Evolutionary conservation across 495 filamentous ascomycete species (phyloP), one percentile per base, ranked within the genome.

Genomic region (Penicillium antarcticum): DNA sequence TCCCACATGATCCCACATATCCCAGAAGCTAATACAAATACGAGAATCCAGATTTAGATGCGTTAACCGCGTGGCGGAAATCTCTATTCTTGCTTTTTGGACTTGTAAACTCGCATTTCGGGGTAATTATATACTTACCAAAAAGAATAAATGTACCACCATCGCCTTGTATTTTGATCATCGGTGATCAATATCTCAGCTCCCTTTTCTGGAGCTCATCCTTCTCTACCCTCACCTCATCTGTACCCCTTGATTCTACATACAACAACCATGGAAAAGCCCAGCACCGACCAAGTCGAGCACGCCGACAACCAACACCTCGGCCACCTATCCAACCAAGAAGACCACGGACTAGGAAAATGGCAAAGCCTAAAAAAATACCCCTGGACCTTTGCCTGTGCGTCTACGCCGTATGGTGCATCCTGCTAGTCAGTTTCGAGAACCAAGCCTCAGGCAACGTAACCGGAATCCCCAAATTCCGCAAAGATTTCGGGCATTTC

Each of bases 381-480:
- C 23, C 55, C 55, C 12, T 58, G 50, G 55, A 42, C 37, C 11
- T 53, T 58, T 24, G n/a, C 39, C 19, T 58, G 55, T 53, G 50
- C 26, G 12, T 41, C 19, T 63, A 61, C 38, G 59, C 62, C 13
- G 52, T 67, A 13, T 69, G 56, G 55, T 48, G 55, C 8, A 33
- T 59, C 8, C 40, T 69, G 1, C 57, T 69, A 2, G 55, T 56
- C 43, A 62, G 59, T 35, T 69, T 66, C 34, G 66, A 69, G 36
- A 63, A 66, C 48, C 63, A 69, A 45, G 64, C 66, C 13, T 51
- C 53, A 18, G 59, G 64, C 11, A 55, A 42, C 10, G 62, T 59
- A 0, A 56, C 64, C 34, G 53, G 61, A 26, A 69, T 69, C 16
- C 66, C 66, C 16, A 38, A 63, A 50, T 69, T 66, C 40, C 52